Evolutionary conservation across 257 asterid species (phyloP), one percentile per base, ranked within the genome.

Genomic region (Nicotiana otophora): DNA sequence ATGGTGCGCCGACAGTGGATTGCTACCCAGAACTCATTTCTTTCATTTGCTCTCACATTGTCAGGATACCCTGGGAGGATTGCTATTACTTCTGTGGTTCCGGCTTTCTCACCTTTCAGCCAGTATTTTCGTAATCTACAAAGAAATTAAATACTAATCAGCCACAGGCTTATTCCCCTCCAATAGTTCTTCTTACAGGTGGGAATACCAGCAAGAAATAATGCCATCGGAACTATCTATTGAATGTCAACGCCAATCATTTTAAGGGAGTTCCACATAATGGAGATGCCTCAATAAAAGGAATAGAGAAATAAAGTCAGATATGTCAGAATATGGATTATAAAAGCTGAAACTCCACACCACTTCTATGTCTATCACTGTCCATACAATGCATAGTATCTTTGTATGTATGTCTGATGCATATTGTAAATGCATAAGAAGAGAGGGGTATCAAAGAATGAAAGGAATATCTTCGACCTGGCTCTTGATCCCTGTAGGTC

Each of bases 21-120:
- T 36, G 92, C 99, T 19, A 96, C 98, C 99, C 99, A 96, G 64
- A 96, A 96, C 51, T 96, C 98, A 4, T 97, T 97, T 31, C 90
- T 88, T 58, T 89, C 92, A 5, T 94, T 96, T 20, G 97, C 88
- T 17, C 99, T 87, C 63, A 96, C 87, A 14, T 96, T 96, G 93
- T 94, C 99, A 0, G 98, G 96, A 61, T 86, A 90, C 67, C 98
- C 99, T 1, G 96, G 97, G 15, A 94, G 90, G 80, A 92, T 72
- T 3, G 96, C 98, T 88, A 94, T 84, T 11, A 89, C 84, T 77
- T 92, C 98, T 30, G 91, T 75, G 3, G 90, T 92, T 57, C 97
- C 97, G 0, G 91, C 88, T 82, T 93, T 94, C 33, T 91, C 93
- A 20, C 98, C 99, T 91, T 91, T 93, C 86, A 94, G 86, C 99